These are phyloP conservation scores for Pterocarpus macrocarpus DNA, from an alignment of 306 rosid species.

Conservation along the genomic window DNA sequence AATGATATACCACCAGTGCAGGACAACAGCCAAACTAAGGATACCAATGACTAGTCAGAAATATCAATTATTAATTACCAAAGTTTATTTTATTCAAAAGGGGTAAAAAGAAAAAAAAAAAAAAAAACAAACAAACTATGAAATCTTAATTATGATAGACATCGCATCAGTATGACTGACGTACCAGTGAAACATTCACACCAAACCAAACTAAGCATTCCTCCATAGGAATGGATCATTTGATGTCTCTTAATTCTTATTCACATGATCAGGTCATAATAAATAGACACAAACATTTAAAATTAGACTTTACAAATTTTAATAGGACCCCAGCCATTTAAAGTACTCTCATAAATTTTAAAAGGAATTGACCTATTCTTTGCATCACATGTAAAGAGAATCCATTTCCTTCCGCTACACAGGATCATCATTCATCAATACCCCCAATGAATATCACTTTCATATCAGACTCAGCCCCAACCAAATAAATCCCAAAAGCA, in stretches of 20 bases:
- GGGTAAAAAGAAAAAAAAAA: not conserved
- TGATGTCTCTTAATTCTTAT: not conserved
- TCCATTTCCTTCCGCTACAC: no score
- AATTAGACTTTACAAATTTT: no score
- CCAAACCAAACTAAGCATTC: not conserved
- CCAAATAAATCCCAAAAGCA: not conserved
- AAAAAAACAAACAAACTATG: not conserved
- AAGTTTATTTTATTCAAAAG: not conserved
- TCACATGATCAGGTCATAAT: not conserved
- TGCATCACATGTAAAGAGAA: no score
- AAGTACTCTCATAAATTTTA: no score
- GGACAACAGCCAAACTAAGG: not conserved
- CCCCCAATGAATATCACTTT: no score
- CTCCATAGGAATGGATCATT: not conserved
- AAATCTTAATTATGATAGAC: not conserved
- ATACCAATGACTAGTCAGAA: not conserved
- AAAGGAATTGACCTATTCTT: no score
- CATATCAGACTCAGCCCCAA: not conserved
- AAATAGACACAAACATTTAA: not conserved
- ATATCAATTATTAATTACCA: not conserved
- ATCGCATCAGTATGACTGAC: not conserved
- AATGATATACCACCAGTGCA: not conserved
- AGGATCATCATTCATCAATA: no score
- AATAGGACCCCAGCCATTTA: no score
- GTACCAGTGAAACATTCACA: conserved; percentile 14